Conservation (phyloP, 805 yeast species). For the Kazachstania viticola region DNA sequence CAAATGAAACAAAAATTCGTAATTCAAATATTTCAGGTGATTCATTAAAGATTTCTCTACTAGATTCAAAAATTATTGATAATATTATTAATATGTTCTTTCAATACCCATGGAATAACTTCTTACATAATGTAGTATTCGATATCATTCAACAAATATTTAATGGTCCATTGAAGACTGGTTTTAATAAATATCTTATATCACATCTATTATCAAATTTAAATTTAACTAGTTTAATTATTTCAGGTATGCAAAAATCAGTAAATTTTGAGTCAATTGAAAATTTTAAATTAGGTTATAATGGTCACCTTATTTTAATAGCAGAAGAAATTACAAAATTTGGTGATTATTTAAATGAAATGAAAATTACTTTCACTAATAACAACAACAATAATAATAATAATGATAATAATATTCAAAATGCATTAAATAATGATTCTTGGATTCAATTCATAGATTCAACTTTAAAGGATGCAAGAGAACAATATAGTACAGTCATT, state of each 20-base stretch:
- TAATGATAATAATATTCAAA: slow-evolving; percentile 13
- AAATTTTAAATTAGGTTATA: slow-evolving; percentile 76
- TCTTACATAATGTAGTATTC: slow-evolving; percentile 74
- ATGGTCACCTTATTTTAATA: slow-evolving; percentile 88
- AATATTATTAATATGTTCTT: slow-evolving; percentile 57
- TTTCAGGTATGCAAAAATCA: slow-evolving; percentile 51
- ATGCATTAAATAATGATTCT: slow-evolving; percentile 19
- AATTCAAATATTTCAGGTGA: slow-evolving; percentile 50
- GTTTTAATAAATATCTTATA: slow-evolving; percentile 53
- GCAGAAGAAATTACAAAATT: slow-evolving; percentile 96
- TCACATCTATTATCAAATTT: slow-evolving; percentile 50
- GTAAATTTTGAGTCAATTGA: slow-evolving; percentile 46
- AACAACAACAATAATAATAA: too few relatives aligned
- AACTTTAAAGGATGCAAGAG: slow-evolving; percentile 77
- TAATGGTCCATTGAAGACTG: slow-evolving; percentile 59
- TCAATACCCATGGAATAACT: slow-evolving; percentile 70
- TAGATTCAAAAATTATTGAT: slow-evolving; percentile 48
- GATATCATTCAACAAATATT: slow-evolving; percentile 73
- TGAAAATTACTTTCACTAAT: slow-evolving; percentile 20
- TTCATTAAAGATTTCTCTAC: slow-evolving; percentile 51
- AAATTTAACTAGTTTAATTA: slow-evolving; percentile 48
- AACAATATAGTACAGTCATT: slow-evolving; percentile 83
- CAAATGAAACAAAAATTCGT: slow-evolving; percentile 9
- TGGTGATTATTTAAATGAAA: slow-evolving; percentile 33
- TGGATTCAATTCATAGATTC: slow-evolving; percentile 81